Evolutionary conservation across 2,329 filamentous ascomycete species (phyloP).

Genomic region (Venturia aucupariae): DNA sequence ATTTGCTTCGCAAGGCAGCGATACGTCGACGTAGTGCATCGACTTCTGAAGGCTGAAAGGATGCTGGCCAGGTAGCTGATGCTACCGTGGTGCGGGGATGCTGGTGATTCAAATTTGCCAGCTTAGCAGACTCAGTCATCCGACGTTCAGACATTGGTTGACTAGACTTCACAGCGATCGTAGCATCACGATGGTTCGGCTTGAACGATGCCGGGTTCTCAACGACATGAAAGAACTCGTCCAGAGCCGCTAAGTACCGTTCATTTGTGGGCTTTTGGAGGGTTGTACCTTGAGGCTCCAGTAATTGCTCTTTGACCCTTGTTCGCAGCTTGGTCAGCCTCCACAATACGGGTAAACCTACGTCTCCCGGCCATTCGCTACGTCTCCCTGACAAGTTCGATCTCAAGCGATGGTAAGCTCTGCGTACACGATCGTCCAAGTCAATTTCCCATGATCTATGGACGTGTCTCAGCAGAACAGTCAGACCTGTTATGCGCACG

Average conservation of each 20-base stretch:
- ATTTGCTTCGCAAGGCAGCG: neutral
- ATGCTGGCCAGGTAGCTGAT: neutral
- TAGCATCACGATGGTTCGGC: neutral
- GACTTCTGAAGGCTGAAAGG: neutral
- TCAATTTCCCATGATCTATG: neutral
- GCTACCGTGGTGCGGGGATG: neutral
- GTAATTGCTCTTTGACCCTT: neutral
- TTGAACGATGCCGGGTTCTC: neutral
- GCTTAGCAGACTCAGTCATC: neutral
- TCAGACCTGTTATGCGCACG: neutral
- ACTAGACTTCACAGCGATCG: neutral
- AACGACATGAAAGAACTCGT: neutral
- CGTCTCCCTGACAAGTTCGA: neutral
- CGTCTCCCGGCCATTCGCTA: neutral
- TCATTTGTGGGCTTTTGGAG: neutral
- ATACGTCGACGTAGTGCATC: constrained; percentile 1
- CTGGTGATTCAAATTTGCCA: neutral
- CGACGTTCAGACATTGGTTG: neutral
- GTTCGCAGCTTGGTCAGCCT: neutral
- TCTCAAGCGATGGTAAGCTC: neutral
- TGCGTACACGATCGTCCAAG: neutral
- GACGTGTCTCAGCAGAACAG: neutral
- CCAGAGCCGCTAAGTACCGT: neutral
- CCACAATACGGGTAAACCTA: neutral
- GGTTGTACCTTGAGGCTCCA: neutral